Conservation (phyloP, 768 basidiomycete species). For the Boletus huronensis region DNA sequence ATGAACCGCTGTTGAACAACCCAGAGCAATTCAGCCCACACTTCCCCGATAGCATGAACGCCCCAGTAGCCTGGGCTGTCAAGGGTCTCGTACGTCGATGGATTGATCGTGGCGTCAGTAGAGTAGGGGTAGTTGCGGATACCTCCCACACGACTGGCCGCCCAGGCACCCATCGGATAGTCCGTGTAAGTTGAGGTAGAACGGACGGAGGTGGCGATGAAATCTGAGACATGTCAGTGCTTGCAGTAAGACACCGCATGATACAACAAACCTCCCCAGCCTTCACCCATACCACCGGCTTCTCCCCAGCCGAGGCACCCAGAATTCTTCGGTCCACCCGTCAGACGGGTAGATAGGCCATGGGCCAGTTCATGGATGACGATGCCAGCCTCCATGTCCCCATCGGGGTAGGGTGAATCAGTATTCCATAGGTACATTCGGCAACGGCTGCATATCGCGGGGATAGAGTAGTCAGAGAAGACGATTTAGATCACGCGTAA, state of each 20-base stretch:
- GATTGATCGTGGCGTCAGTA: conserved; percentile 72
- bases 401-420: conserved; percentile 85
- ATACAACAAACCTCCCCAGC: conserved; percentile 70
- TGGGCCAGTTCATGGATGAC: conserved; percentile 90
- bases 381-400: conserved; percentile 94
- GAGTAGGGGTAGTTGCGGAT: conserved; percentile 92
- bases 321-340: conserved; percentile 90
- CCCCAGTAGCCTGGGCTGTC: conserved; percentile 95
- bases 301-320: conserved; percentile 96
- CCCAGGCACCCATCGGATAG: conserved; percentile 95
- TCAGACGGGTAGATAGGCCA: conserved; percentile 89
- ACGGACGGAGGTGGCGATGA: conserved; percentile 83
- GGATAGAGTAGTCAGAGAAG: neutral
- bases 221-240: conserved; percentile 43
- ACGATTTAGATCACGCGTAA: neutral
- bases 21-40: no score
- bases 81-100: conserved; percentile 90
- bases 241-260: neutral
- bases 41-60: conserved; percentile 88
- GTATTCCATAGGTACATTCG: conserved; percentile 98
- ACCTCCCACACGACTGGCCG: conserved; percentile 68
- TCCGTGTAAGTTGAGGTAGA: conserved; percentile 70
- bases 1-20: conserved; percentile 72
- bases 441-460: conserved; percentile 49
- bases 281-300: conserved; percentile 96